Evolutionary conservation across 2,329 filamentous ascomycete genomes (phyloP), one percentile per base, ranked within the genome.

Genomic region (Ceratocystis eucalypticola): DNA sequence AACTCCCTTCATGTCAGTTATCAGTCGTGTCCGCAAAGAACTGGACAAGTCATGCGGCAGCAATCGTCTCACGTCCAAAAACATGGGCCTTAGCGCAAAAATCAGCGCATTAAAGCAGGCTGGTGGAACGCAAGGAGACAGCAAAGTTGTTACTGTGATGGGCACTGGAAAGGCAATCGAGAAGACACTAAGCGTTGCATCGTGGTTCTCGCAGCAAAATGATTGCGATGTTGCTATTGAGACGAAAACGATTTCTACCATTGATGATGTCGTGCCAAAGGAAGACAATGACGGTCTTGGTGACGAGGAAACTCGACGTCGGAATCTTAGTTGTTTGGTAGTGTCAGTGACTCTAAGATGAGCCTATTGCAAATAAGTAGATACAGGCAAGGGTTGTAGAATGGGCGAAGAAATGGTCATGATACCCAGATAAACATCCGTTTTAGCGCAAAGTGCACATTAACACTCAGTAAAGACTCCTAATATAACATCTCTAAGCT

Each of bases 141-240:
- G 73, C 22, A 73, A 74, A 8, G 73, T 71, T 22, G 84, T 89
- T 3, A 77, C 81, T 15, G 73, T 89, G 1, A 79, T 87, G 65
- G 88, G 83, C 6, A 86, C 85, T 0, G 87, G 88, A 1, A 81
- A 80, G 70, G 88, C 87, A 6, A 85, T 91, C 37, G 78, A 81
- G 69, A 84, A 84, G 74, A 82, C 82, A 0, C 74, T 88, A 67
- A 77, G 81, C 30, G 74, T 91, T 5, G 88, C 83, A 0, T 74
- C 82, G 44, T 87, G 83, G 78, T 89, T 90, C 70, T 55, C 55
- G 17, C 67, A 66, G 41, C 53, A 66, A 55, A 62, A 57, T 15
- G 67, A 66, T 50, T 68, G 61, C 44, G 80, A 84, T 73, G 84
- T 90, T 1, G 76, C 78, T 70, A 71, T 89, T 64, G 77, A 79